Evolutionary conservation across 305 asterid genomes (phyloP).

Genomic region (Fraxinus angustifolia): DNA sequence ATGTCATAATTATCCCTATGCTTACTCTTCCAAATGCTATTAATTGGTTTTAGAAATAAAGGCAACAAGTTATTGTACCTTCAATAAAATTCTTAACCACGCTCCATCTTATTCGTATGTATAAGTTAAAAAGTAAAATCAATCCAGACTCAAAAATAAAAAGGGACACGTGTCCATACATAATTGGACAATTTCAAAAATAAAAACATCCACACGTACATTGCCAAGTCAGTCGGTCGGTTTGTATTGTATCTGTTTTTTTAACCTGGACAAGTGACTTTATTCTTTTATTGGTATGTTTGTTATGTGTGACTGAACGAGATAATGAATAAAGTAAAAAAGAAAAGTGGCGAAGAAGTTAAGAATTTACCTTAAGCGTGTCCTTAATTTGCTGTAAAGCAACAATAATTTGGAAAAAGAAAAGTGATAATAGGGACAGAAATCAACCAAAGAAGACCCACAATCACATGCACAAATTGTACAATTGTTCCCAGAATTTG

Average conservation of each 20-base stretch:
- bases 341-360: neutral
- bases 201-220: no score
- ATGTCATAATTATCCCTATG: neutral
- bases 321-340: neutral
- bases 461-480: conserved; percentile 2
- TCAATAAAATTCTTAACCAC: neutral
- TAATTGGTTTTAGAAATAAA: neutral
- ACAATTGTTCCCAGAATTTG: neutral
- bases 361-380: neutral
- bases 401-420: neutral
- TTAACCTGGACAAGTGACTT: no score
- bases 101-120: neutral
- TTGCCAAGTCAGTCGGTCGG: no score
- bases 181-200: no score
- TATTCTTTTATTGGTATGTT: no score
- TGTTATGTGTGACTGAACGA: neutral
- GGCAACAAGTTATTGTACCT: neutral
- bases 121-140: neutral
- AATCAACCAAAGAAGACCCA: conserved; percentile 10
- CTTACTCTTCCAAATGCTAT: neutral
- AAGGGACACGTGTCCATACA: no score
- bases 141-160: neutral
- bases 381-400: conserved; percentile 1
- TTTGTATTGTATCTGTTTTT: no score
- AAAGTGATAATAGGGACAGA: conserved; percentile 1